Percentiles rank a stretch among this genome's conserved stretches.
Conservation (phyloP, 225 moss, liverwort and hornwort species). For the Antitrichia curtipendula region DNA sequence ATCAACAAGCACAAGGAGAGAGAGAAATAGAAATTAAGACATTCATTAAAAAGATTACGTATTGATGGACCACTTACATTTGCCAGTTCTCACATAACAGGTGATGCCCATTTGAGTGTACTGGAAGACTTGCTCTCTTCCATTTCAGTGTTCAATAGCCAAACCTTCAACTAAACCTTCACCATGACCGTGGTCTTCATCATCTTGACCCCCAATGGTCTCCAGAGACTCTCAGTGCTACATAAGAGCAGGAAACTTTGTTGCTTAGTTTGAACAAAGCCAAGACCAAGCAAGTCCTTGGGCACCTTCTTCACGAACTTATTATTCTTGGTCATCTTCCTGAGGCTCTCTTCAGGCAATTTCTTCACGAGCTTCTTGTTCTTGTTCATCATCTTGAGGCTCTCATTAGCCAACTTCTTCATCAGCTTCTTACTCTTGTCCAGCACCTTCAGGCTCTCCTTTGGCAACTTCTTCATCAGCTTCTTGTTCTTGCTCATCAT, state of each 20-base stretch:
- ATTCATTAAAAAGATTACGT: not conserved
- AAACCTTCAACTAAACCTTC: conserved; percentile 26
- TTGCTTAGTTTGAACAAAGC: conserved; percentile 13
- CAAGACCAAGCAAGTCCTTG: not conserved
- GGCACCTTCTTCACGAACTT: not conserved
- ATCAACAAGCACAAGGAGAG: not conserved
- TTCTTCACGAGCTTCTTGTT: conserved; percentile 6
- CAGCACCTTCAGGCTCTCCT: not conserved
- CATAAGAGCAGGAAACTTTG: conserved; percentile 16
- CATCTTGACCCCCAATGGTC: not conserved
- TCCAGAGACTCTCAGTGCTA: conserved; percentile 12
- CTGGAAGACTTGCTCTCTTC: conserved; percentile 17
- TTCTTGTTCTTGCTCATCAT: not conserved
- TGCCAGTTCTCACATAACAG: conserved; percentile 13
- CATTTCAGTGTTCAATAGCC: conserved; percentile 7
- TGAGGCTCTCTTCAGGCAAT: conserved; percentile 22
- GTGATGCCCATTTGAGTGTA: conserved; percentile 15
- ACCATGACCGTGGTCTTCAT: not conserved
- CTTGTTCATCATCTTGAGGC: not conserved
- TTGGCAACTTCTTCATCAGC: not conserved
- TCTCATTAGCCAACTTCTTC: not conserved
- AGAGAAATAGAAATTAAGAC: not conserved
- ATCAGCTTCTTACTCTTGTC: not conserved
- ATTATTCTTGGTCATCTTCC: not conserved
- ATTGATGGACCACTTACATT: not conserved